Evolutionary conservation across 1,284 basidiomycete genomes (phyloP), one percentile per base, ranked within the genome.

Genomic region (Crucibulum parvulum): DNA sequence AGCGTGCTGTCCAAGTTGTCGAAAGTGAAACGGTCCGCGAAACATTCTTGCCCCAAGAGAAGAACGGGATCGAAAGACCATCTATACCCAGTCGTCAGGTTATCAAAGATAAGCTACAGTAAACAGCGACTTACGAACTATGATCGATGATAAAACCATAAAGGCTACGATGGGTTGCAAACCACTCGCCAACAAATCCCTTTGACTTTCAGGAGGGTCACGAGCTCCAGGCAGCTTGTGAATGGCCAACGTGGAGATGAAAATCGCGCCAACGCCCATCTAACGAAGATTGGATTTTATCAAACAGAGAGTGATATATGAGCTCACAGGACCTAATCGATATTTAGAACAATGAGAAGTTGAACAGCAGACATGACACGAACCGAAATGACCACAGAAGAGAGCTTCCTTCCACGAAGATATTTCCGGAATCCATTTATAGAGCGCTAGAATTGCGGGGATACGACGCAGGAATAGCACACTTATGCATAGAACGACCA

Each of bases 311-410:
- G 10, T 37, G 4, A 50, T 45, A 13, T 4, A 7, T 34, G 51
- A 60, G 72, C 85, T 73, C 68, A 89, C 87, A 58, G 88, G 87
- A 51, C 88, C 86, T 88, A 15, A 56, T 38, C n/a, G 13, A 55
- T 15, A 11, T 5, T 34, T 43, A 11, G 39, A 43, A 11, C 39
- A 39, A 48, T 36, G 4, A 61, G 24, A 8, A 59, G 45, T 45
- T 1, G 36, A 47, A 62, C 57, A 46, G 16, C 6, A 35, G 8
- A 37, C 43, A 38, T 15, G 16, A 11, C 4, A 67, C 75, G 31
- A 64, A 88, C 92, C 94, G 72, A 96, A 96, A 79, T 96, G 95
- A 6, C 96, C 96, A 18, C 82, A 84, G 71, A 97, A 96, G 1
- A 94, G 62, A 0, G 95, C 95, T 69, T 92, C 89, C 39, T 85